A percentile compares a stretch with the other conserved stretches of the same genome.
Conservation (phyloP, 768 basidiomycete species). For the Mycena venus region DNA sequence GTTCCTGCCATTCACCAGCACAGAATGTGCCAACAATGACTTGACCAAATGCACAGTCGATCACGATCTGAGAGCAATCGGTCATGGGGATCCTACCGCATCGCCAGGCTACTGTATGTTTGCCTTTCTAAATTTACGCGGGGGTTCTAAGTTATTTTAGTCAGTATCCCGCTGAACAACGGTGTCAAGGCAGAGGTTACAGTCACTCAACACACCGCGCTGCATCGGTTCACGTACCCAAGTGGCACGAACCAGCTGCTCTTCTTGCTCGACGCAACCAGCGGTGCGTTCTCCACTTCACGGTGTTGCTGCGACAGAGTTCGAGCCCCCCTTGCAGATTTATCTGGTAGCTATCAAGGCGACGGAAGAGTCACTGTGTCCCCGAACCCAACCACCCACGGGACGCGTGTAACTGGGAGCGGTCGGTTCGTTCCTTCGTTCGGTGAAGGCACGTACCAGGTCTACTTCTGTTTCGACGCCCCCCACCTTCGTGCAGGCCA, state of each 20-base stretch:
- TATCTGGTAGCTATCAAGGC: slow-evolving; percentile 24
- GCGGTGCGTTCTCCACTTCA: not conserved
- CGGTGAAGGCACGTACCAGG: slow-evolving; percentile 26
- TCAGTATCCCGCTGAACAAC: slow-evolving; percentile 51
- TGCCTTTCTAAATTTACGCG: not conserved
- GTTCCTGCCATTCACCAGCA: slow-evolving; percentile 18
- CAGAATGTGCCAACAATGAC: slow-evolving; percentile 25
- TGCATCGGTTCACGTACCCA: slow-evolving; percentile 61
- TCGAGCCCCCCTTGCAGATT: not conserved
- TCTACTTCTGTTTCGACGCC: slow-evolving; percentile 29
- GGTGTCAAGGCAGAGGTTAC: slow-evolving; percentile 59
- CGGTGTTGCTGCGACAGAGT: not conserved
- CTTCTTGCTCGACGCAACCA: slow-evolving; percentile 25
- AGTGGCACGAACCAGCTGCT: slow-evolving; percentile 46
- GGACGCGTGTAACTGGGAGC: slow-evolving; percentile 26
- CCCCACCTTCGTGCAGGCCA: slow-evolving; percentile 17
- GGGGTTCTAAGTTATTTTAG: not conserved
- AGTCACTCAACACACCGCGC: slow-evolving; percentile 56
- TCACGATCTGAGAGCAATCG: slow-evolving; percentile 4
- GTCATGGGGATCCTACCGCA: slow-evolving; percentile 27
- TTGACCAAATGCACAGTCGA: slow-evolving; percentile 25
- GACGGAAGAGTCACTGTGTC: slow-evolving; percentile 17
- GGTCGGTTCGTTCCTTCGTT: slow-evolving; percentile 25
- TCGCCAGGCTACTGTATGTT: slow-evolving; percentile 33
- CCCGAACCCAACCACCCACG: slow-evolving; percentile 12